Conservation (phyloP, 352 stramenopile species). For the Globisporangium lucens region DNA sequence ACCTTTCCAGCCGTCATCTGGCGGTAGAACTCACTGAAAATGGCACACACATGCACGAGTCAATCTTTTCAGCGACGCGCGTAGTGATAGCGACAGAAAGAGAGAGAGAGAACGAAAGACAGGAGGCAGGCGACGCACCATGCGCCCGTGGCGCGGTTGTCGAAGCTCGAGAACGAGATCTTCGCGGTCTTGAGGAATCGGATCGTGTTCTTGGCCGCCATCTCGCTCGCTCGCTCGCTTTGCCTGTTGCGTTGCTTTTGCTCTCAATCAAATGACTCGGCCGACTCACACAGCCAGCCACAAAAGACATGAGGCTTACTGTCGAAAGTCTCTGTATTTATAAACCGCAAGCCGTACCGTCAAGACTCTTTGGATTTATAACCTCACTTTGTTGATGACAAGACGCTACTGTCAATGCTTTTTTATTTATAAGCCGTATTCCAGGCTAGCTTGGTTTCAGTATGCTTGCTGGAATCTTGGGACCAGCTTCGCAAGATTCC, state of each 20-base stretch:
- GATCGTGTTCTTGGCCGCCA: constrained; percentile 81
- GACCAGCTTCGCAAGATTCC: not conserved
- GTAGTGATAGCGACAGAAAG: not conserved
- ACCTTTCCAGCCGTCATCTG: constrained; percentile 82
- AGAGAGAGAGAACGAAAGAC: not conserved
- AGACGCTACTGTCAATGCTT: not conserved
- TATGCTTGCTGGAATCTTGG: not conserved
- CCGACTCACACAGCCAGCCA: not conserved
- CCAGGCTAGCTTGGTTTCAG: not conserved
- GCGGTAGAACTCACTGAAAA: constrained; percentile 77
- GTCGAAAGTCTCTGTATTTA: not conserved
- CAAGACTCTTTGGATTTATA: not conserved
- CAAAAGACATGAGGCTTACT: not conserved
- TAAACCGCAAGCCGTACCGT: not conserved
- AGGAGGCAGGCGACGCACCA: constrained; percentile 41
- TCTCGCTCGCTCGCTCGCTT: constrained; percentile 21
- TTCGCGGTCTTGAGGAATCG: constrained; percentile 86
- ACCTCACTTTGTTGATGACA: not conserved
- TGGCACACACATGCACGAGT: not conserved
- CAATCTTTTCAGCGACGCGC: not conserved
- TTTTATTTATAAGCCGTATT: not conserved
- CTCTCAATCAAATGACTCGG: not conserved
- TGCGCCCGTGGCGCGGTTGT: constrained; percentile 62
- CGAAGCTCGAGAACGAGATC: constrained; percentile 83
- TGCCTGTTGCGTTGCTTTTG: not conserved